Evolutionary conservation across 2,329 filamentous ascomycete species (phyloP), one percentile per base, ranked within the genome.

Genomic region (Talaromyces piceae): DNA sequence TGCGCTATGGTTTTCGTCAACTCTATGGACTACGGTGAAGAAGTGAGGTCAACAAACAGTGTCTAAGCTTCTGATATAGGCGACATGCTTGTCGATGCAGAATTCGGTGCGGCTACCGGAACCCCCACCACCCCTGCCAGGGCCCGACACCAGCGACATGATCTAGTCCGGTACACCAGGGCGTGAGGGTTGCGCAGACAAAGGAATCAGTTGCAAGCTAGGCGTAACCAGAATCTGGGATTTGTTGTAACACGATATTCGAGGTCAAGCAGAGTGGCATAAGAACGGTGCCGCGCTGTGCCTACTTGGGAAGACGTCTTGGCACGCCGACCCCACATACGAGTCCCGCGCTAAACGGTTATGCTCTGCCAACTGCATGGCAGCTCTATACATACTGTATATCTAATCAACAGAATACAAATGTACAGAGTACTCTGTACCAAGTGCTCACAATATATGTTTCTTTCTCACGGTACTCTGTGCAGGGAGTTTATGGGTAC

Each of bases 31-130:
- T 28, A 53, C 46, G 33, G 56, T 58, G 50, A 55, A 49, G 54
- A 52, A 46, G 46, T 56, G 55, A 58, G 52, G 59, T 57, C 54
- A 62, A 77, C 80, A 71, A 77, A 87, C 83, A 58, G 86, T 90
- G 70, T 98, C 90, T 60, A 98, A 79, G 63, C 86, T 88, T 71
- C 95, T 88, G 60, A 98, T 89, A 69, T 97, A 98, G 66, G 83
- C 82, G 62, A 97, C 88, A 68, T 98, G 93, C 66, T 81, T 82
- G 58, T 82, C 74, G 47, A 77, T 68, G 55, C 73, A 76, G 51
- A 84, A 73, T 45, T 73, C 69, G 57, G 78, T 68, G 56, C 78
- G 71, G 57, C 77, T 73, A 52, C 70, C 63, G 16, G 74, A 71
- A 54, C 54, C 62, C 43, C 61, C 66, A 51, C 65, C 66, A 57